These are phyloP conservation scores for Styphnolobium japonicum DNA, from an alignment of 306 rosid genomes.

Conservation along the genomic window DNA sequence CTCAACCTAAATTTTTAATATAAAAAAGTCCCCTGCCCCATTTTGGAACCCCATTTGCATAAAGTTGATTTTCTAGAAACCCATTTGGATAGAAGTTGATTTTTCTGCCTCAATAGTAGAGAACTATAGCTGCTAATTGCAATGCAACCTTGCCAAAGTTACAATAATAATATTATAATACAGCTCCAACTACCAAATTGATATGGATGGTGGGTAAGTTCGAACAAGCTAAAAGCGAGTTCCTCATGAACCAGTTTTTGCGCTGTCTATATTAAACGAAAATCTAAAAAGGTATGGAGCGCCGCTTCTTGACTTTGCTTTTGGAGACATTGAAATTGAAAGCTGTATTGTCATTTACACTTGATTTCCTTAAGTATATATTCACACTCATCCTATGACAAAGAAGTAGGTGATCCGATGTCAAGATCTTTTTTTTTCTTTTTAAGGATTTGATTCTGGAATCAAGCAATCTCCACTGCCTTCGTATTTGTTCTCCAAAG, in stretches of 20 bases:
- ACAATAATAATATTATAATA: neutral
- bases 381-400: constrained; percentile 11
- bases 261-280: constrained; percentile 5
- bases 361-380: neutral
- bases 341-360: constrained; percentile 5
- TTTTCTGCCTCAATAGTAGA: neutral
- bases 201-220: constrained; percentile 20
- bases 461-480: no score
- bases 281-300: constrained; percentile 22
- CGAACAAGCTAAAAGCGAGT: neutral
- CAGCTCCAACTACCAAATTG: constrained; percentile 5
- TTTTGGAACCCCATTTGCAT: neutral
- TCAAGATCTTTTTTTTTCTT: no score
- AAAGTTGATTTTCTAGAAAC: neutral
- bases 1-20: no score
- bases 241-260: constrained; percentile 28
- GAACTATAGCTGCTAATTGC: neutral
- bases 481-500: neutral
- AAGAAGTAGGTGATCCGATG: neutral
- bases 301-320: constrained; percentile 46
- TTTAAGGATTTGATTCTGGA: no score
- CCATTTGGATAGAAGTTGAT: neutral
- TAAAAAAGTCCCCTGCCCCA: no score
- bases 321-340: constrained; percentile 38
- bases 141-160: neutral